Evolutionary conservation across 306 rosid species (phyloP).

Genomic region (Mucuna pruriens): DNA sequence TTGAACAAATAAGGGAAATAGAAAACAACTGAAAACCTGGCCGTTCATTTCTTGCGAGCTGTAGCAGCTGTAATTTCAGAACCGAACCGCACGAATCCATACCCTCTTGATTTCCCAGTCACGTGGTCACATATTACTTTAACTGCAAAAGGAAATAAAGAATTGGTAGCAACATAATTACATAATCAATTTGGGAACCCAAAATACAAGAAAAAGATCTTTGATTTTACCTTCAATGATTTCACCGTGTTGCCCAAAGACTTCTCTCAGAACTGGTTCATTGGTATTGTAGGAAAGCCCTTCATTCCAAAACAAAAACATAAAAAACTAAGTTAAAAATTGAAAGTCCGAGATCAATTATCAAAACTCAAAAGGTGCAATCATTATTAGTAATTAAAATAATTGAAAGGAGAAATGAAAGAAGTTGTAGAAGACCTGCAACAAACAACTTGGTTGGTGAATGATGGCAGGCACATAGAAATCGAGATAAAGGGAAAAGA

Average conservation of each 20-base stretch:
- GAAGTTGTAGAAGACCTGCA: conserved; percentile 47
- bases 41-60: conserved; percentile 59
- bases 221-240: conserved; percentile 61
- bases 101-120: conserved; percentile 70
- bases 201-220: not conserved
- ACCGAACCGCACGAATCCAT: conserved; percentile 63
- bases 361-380: not conserved
- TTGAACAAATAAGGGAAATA: not conserved
- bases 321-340: not conserved
- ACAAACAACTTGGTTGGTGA: conserved; percentile 57
- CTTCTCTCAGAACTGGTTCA: conserved; percentile 63
- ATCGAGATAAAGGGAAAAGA: conserved; percentile 32
- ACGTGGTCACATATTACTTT: conserved; percentile 69
- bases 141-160: conserved; percentile 35
- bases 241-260: conserved; percentile 64
- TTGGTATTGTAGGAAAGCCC: conserved; percentile 76
- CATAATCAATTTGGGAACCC: conserved; percentile 6
- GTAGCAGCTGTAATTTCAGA: conserved; percentile 58
- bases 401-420: not conserved
- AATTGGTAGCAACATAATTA: not conserved
- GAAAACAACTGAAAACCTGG: conserved; percentile 41
- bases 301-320: conserved; percentile 29
- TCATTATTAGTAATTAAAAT: not conserved
- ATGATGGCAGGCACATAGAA: conserved; percentile 35
- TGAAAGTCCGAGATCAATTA: not conserved